phyloP scores from a whole-genome alignment of 495 filamentous ascomycete genomes.

The Penicillium paxilli region DNA sequence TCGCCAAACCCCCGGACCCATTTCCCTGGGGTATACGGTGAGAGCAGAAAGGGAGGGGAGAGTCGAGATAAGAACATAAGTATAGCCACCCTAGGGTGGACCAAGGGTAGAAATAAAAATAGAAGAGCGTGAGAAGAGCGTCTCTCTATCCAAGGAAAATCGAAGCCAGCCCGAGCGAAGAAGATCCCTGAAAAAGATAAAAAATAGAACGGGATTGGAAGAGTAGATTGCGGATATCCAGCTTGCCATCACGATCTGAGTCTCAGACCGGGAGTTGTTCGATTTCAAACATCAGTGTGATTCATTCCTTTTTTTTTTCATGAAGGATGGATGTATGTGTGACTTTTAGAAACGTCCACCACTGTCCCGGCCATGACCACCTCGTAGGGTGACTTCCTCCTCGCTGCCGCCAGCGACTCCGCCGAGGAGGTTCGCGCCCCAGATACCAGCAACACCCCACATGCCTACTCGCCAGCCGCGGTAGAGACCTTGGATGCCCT shows the following conservation, averaged over 20 bases:
- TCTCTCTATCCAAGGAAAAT: background rate
- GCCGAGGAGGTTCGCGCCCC: slow-evolving; percentile 68
- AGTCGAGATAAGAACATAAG: slow-evolving; percentile 14
- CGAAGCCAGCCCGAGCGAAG: background rate
- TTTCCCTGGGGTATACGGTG: slow-evolving; percentile 26
- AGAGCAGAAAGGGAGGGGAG: slow-evolving; percentile 21
- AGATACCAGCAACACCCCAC: slow-evolving; percentile 91
- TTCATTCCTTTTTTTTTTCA: background rate
- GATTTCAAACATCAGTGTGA: background rate
- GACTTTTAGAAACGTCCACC: slow-evolving; percentile 41
- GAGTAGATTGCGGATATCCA: background rate
- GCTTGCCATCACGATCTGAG: too few species aligned
- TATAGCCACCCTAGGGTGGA: too few species aligned
- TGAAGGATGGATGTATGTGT: background rate
- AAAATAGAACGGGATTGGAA: background rate
- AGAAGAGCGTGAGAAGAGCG: slow-evolving; percentile 7
- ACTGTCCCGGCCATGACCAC: slow-evolving; percentile 26
- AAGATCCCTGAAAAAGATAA: too few species aligned
- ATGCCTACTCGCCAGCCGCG: slow-evolving; percentile 93
- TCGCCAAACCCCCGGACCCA: slow-evolving; percentile 23
- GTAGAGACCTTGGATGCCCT: slow-evolving; percentile 83
- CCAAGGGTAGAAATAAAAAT: slow-evolving; percentile 14
- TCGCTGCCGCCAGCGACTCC: slow-evolving; percentile 36
- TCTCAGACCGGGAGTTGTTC: too few species aligned
- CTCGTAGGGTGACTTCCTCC: slow-evolving; percentile 35